Conservation (phyloP, 1,284 basidiomycete genomes). For the Naganishia cerealis region DNA sequence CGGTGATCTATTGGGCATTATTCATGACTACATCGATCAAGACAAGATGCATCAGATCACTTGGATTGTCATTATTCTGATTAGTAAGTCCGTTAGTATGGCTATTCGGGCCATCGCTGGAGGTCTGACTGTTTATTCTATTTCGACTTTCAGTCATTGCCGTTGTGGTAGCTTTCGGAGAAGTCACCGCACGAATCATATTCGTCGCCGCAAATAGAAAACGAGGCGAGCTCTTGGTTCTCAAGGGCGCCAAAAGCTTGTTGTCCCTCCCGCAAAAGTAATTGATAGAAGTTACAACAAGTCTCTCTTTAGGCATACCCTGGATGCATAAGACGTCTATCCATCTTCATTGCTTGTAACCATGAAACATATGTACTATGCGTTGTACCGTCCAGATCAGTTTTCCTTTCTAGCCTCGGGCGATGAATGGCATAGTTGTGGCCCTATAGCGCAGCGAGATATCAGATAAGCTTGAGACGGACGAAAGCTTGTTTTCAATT, state of each 20-base stretch:
- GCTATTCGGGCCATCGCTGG: constrained; percentile 49
- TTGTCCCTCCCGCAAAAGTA: constrained; percentile 3
- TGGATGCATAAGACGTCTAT: background rate
- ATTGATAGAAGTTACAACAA: background rate
- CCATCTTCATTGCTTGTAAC: constrained; percentile 1
- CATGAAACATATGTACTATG: constrained; percentile 12
- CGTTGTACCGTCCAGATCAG: constrained; percentile 9
- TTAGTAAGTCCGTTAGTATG: constrained; percentile 65
- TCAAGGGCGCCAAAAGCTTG: constrained; percentile 30
- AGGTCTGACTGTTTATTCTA: background rate
- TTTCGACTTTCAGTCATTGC: constrained; percentile 20
- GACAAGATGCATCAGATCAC: constrained; percentile 89
- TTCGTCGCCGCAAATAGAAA: constrained; percentile 35
- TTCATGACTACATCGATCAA: constrained; percentile 90
- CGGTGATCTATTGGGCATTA: constrained; percentile 83
- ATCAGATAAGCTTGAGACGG: background rate
- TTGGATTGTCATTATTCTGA: constrained; percentile 93
- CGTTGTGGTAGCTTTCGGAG: constrained; percentile 31
- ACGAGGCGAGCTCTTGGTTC: constrained; percentile 41
- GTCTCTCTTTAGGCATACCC: background rate
- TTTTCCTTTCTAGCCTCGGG: constrained; percentile 58
- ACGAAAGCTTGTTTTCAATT: background rate
- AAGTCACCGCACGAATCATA: constrained; percentile 37
- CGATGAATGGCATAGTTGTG: constrained; percentile 63
- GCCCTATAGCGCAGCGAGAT: constrained; percentile 54